Percentiles rank a stretch among this genome's conserved stretches.
phyloP scores from a whole-genome alignment of 352 stramenopile species.

The Phytophthora pistaciae region DNA sequence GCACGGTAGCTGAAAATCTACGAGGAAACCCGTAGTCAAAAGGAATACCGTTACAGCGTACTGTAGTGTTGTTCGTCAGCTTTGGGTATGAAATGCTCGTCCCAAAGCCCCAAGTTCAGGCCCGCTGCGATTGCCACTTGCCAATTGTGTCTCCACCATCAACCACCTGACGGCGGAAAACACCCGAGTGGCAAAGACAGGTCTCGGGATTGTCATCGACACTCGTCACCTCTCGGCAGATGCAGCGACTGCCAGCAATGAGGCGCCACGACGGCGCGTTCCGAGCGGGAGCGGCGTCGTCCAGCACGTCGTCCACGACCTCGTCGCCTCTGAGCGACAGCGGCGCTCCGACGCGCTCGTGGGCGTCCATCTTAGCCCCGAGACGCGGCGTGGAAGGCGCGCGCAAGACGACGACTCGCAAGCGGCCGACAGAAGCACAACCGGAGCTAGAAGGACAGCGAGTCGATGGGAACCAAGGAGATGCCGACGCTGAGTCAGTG shows the following conservation, averaged over 20 bases:
- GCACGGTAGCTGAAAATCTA: conserved; percentile 32
- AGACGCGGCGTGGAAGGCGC: background rate
- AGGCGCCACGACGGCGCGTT: background rate
- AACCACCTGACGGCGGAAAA: background rate
- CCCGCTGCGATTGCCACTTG: no score
- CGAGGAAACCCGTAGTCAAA: conserved; percentile 4
- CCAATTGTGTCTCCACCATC: background rate
- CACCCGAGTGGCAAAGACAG: conserved; percentile 5
- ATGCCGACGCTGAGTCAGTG: conserved; percentile 6
- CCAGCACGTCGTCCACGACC: conserved; percentile 20
- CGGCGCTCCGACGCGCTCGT: conserved; percentile 1
- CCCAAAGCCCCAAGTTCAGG: background rate
- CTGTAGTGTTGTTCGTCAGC: background rate
- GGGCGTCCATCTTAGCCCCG: conserved; percentile 16
- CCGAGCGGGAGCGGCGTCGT: conserved; percentile 5
- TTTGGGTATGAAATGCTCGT: background rate
- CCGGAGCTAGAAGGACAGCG: background rate
- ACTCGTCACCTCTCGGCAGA: background rate
- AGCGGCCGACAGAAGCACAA: background rate
- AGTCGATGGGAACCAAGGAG: background rate
- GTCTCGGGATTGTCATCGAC: background rate
- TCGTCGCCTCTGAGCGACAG: conserved; percentile 22
- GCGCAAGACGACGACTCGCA: background rate
- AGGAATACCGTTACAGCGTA: background rate
- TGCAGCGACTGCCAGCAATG: conserved; percentile 3